Evolutionary conservation across 805 yeast species (phyloP).

Genomic region (Yarrowia bubula): DNA sequence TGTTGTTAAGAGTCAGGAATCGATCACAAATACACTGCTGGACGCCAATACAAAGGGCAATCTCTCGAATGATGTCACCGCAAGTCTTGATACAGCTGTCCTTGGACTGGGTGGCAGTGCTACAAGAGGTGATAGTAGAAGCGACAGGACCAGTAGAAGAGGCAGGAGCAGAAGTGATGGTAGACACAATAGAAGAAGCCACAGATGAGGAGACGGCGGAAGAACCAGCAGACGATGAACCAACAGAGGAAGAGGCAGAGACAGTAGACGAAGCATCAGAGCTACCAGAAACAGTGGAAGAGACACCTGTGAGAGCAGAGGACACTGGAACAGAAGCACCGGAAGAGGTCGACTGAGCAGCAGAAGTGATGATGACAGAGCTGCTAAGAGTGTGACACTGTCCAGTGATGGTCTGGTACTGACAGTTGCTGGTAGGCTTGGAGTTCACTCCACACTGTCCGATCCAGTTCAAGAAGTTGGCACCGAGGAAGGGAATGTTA

Average conservation of each 20-base stretch:
- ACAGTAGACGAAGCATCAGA: too few relatives aligned
- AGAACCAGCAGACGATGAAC: too few relatives aligned
- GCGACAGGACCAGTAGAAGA: background rate
- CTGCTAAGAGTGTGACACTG: too few relatives aligned
- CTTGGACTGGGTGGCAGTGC: background rate
- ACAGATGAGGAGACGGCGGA: too few relatives aligned
- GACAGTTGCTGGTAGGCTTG: background rate
- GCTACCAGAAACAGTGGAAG: background rate
- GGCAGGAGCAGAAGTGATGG: background rate
- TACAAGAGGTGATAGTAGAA: background rate
- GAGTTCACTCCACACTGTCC: background rate
- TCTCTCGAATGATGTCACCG: slow-evolving; percentile 9
- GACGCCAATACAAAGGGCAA: slow-evolving; percentile 4
- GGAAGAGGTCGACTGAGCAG: too few relatives aligned
- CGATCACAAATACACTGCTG: slow-evolving; percentile 7
- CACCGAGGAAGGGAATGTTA: background rate
- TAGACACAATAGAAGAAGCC: too few relatives aligned
- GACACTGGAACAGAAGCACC: too few relatives aligned
- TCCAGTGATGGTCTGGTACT: too few relatives aligned
- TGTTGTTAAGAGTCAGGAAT: background rate
- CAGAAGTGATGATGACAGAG: too few relatives aligned
- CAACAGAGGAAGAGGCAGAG: too few relatives aligned
- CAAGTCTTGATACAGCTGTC: background rate
- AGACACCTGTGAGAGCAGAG: too few relatives aligned
- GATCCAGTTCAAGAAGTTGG: background rate